phyloP scores from a whole-genome alignment of 2,329 filamentous ascomycete species.

The Aspergillus neotritici region DNA sequence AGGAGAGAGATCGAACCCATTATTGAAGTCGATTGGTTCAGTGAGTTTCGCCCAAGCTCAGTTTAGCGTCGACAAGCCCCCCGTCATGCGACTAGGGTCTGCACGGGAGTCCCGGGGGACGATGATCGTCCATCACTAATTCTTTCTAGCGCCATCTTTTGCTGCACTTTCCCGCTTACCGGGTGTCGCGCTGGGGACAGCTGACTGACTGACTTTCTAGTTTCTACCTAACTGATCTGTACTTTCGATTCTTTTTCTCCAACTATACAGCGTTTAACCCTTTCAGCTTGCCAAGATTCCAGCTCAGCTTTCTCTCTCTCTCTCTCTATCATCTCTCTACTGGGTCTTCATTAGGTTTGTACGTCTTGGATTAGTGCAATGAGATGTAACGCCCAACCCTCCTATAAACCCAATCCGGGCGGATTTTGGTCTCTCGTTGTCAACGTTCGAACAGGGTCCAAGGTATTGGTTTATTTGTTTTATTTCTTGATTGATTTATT shows the following conservation, averaged over 20 bases:
- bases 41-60: conserved; percentile 22
- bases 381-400: conserved; percentile 22
- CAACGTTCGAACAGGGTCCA: conserved; percentile 16
- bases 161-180: conserved; percentile 29
- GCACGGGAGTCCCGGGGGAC: conserved; percentile 26
- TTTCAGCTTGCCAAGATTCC: conserved; percentile 12
- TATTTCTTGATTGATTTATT: conserved; percentile 5
- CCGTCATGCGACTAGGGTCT: conserved; percentile 31
- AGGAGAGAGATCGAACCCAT: neutral
- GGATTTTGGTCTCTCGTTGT: conserved; percentile 17
- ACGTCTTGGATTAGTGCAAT: conserved; percentile 18
- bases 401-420: too few relatives aligned
- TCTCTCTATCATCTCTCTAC: conserved; percentile 8
- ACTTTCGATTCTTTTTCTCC: too few relatives aligned
- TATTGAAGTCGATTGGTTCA: conserved; percentile 21
- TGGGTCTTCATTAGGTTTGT: conserved; percentile 21
- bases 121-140: conserved; percentile 30
- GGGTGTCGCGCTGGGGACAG: conserved; percentile 28
- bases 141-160: conserved; percentile 31
- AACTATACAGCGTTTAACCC: conserved; percentile 13
- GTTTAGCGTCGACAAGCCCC: conserved; percentile 21
- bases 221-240: too few relatives aligned
- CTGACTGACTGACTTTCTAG: conserved; percentile 17
- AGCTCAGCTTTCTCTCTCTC: conserved; percentile 6
- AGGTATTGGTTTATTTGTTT: conserved; percentile 7